Evolutionary conservation across 495 filamentous ascomycete species (phyloP).

Genomic region (Aspergillus ostianus): DNA sequence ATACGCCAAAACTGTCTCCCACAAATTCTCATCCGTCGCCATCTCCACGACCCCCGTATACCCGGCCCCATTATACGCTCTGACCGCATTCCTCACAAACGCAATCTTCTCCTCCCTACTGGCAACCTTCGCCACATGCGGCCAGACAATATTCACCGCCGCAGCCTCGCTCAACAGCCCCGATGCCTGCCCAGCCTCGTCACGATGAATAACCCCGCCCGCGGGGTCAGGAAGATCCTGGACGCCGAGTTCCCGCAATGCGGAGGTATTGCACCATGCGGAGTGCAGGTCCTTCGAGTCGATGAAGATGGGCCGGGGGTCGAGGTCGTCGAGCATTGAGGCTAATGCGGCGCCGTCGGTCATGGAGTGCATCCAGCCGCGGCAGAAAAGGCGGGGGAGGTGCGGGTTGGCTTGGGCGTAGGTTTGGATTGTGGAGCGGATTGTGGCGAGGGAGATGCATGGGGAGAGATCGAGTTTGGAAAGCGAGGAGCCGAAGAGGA

Average conservation of each 20-base stretch:
- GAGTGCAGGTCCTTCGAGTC: slow-evolving; percentile 63
- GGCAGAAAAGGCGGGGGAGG: slow-evolving; percentile 50
- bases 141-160: slow-evolving; percentile 59
- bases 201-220: slow-evolving; percentile 55
- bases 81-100: slow-evolving; percentile 35
- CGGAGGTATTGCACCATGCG: slow-evolving; percentile 59
- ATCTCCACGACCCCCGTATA: slow-evolving; percentile 63
- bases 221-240: slow-evolving; percentile 47
- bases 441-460: slow-evolving; percentile 52
- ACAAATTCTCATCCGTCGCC: slow-evolving; percentile 61
- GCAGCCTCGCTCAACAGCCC: slow-evolving; percentile 58
- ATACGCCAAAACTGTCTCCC: slow-evolving; percentile 47
- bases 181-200: slow-evolving; percentile 41
- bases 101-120: slow-evolving; percentile 48
- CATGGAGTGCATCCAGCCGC: slow-evolving; percentile 62
- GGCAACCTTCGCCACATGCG: slow-evolving; percentile 51
- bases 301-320: slow-evolving; percentile 56
- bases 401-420: slow-evolving; percentile 47
- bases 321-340: slow-evolving; percentile 49
- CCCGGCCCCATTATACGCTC: slow-evolving; percentile 49
- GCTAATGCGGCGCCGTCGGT: slow-evolving; percentile 49
- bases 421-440: slow-evolving; percentile 44
- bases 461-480: slow-evolving; percentile 51
- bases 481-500: slow-evolving; percentile 57
- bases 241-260: slow-evolving; percentile 50